phyloP scores from a whole-genome alignment of 140 eudicot genomes.

The Bidens hawaiensis region DNA sequence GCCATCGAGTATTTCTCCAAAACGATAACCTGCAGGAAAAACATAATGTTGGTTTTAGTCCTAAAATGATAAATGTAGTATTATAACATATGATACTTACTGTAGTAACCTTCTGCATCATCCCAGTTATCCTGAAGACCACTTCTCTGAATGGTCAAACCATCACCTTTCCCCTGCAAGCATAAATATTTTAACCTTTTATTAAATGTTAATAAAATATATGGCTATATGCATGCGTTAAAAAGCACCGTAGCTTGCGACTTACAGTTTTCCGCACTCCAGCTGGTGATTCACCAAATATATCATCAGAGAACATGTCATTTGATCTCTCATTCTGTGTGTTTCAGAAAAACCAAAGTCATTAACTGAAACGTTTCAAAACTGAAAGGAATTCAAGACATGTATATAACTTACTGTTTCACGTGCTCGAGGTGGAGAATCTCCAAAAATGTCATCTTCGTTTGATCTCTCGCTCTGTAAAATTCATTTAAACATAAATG shows the following conservation, averaged over 20 bases:
- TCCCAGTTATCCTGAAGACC: slow-evolving; percentile 97
- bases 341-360: slow-evolving; percentile 3
- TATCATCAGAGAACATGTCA: slow-evolving; percentile 93
- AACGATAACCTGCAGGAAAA: slow-evolving; percentile 62
- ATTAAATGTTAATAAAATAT: not conserved
- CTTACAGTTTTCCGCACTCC: slow-evolving; percentile 75
- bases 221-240: not conserved
- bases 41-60: not conserved
- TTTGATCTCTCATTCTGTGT: slow-evolving; percentile 69
- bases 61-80: not conserved
- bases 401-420: slow-evolving; percentile 40
- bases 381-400: not conserved
- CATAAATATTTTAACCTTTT: not conserved
- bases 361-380: not conserved
- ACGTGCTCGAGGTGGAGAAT: slow-evolving; percentile 70
- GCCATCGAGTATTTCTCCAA: slow-evolving; percentile 87
- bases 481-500: not conserved
- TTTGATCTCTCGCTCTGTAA: slow-evolving; percentile 79
- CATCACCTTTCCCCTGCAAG: slow-evolving; percentile 80
- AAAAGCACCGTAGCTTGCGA: not conserved
- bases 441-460: slow-evolving; percentile 93
- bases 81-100: slow-evolving; percentile 41
- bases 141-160: slow-evolving; percentile 63
- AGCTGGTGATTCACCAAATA: slow-evolving; percentile 95
- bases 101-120: slow-evolving; percentile 95